Conservation (phyloP, 2,329 filamentous ascomycete genomes). For the Penicillium vulpinum region DNA sequence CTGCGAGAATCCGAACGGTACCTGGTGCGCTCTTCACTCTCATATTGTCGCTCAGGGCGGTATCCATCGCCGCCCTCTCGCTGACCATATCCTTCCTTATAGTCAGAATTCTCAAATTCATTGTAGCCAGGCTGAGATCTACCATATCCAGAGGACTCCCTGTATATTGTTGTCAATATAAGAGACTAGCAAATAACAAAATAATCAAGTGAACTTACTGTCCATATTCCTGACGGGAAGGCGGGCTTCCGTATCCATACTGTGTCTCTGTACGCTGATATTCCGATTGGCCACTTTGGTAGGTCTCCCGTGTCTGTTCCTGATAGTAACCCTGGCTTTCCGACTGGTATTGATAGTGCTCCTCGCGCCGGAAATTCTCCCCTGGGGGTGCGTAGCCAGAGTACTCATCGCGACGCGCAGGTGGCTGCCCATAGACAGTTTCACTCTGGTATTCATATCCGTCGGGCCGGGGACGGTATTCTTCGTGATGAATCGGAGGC, state of each 20-base stretch:
- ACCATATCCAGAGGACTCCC: slow-evolving; percentile 24
- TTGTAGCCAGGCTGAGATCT: slow-evolving; percentile 17
- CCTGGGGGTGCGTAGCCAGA: slow-evolving; percentile 10
- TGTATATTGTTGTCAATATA: slow-evolving; percentile 14
- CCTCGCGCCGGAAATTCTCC: slow-evolving; percentile 18
- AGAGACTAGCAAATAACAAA: slow-evolving; percentile 8
- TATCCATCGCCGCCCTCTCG: slow-evolving; percentile 24
- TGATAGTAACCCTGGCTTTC: slow-evolving; percentile 18
- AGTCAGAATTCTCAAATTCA: slow-evolving; percentile 14
- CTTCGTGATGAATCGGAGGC: slow-evolving; percentile 8
- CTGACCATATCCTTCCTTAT: slow-evolving; percentile 20
- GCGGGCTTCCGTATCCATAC: slow-evolving; percentile 19
- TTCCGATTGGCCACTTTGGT: slow-evolving; percentile 16
- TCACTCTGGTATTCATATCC: slow-evolving; percentile 22
- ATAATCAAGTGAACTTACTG: slow-evolving; percentile 24
- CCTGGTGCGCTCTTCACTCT: slow-evolving; percentile 24
- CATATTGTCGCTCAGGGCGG: slow-evolving; percentile 22
- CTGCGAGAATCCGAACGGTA: slow-evolving; percentile 23
- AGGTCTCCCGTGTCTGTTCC: slow-evolving; percentile 19
- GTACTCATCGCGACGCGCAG: slow-evolving; percentile 13
- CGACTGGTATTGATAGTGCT: slow-evolving; percentile 17
- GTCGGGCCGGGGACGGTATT: slow-evolving; percentile 9
- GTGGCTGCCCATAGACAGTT: slow-evolving; percentile 16
- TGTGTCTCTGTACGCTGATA: slow-evolving; percentile 19
- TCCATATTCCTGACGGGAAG: slow-evolving; percentile 14